Evolutionary conservation across 1,284 basidiomycete species (phyloP).

Genomic region (Albatrellus sp.): DNA sequence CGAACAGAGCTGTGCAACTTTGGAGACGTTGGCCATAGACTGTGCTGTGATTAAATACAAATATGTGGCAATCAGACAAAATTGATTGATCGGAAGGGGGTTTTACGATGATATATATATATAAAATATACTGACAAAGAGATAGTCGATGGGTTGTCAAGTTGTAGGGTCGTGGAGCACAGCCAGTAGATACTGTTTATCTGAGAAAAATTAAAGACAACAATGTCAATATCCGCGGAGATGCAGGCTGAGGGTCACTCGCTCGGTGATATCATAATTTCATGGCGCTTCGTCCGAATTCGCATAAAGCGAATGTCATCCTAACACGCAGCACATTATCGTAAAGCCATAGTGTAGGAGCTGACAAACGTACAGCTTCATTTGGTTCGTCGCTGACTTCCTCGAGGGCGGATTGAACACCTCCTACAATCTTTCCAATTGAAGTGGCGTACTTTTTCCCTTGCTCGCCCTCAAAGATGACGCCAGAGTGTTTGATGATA

Average conservation of each 20-base stretch:
- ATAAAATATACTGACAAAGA: neutral
- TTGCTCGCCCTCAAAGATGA: constrained; percentile 80
- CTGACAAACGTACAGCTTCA: constrained; percentile 32
- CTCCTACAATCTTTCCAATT: constrained; percentile 70
- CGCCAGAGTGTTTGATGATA: constrained; percentile 76
- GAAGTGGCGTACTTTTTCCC: constrained; percentile 71
- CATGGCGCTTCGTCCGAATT: constrained; percentile 83
- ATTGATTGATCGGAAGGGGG: too few relatives aligned
- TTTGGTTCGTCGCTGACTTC: constrained; percentile 49
- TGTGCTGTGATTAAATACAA: too few relatives aligned
- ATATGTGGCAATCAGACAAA: too few relatives aligned
- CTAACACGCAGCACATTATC: constrained; percentile 25
- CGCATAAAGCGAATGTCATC: constrained; percentile 83
- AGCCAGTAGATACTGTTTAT: constrained; percentile 72
- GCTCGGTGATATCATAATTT: constrained; percentile 93
- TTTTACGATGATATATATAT: too few relatives aligned
- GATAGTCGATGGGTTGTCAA: constrained; percentile 10
- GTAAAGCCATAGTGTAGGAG: neutral
- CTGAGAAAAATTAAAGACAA: constrained; percentile 24
- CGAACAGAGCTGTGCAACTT: too few relatives aligned
- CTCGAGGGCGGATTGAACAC: constrained; percentile 60
- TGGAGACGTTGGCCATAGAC: too few relatives aligned
- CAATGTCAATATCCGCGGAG: neutral
- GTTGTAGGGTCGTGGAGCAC: constrained; percentile 69
- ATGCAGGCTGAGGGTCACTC: constrained; percentile 16